Base-by-base conservation (phyloP, 352 stramenopile species). In the Achlya hypogyna region DNA sequence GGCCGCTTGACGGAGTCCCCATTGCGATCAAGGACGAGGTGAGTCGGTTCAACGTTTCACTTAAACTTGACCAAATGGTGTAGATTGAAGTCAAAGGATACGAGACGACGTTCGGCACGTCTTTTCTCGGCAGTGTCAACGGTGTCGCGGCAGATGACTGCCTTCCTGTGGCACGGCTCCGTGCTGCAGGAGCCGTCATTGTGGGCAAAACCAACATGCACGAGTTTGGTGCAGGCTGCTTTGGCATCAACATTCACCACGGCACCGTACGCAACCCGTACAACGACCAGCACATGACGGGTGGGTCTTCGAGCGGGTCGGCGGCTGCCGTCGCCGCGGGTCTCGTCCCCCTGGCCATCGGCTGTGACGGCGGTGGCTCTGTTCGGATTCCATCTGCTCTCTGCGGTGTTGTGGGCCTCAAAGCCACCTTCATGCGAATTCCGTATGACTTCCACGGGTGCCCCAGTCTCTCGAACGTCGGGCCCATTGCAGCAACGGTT, bases 201-300 rank as follows among this genome's bases (percentile, higher is more conserved):
- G 65, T 97, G 9, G 89, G 89, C 38, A 89, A 81, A 27, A 95
- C 88, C 51, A 94, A 95, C 71, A 94, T 96, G 84, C 81, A 95
- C 71, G 89, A 97, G 68, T 73, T 93, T 56, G 90, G 90, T 8
- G 75, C 70, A 0, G 76, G 82, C 42, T 72, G 87, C 63, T 89
- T 80, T 45, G 85, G 82, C n/a, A 89, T 87, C 73, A 93, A 91
- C 69, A 83, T 86, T 74, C 73, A 82, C 34, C 75, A 84, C 49
- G 85, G 85, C 38, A 88, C 78, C 1, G 73, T 82, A 14, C 81
- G 76, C 45, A 97, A 97, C 62, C 88, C 93, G 32, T 91, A 97
- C 71, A 88, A 95, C 69, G 72, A 75, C 0, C 73, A 81, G 38
- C 79, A 88, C 63, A 96, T 96, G 73, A 83, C 86, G 35, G 93